Percentiles rank a stretch among this genome's conserved stretches.
These are phyloP conservation scores for Paraphoma chrysanthemicola DNA, from an alignment of 2,329 filamentous ascomycete genomes.

Conservation along the genomic window DNA sequence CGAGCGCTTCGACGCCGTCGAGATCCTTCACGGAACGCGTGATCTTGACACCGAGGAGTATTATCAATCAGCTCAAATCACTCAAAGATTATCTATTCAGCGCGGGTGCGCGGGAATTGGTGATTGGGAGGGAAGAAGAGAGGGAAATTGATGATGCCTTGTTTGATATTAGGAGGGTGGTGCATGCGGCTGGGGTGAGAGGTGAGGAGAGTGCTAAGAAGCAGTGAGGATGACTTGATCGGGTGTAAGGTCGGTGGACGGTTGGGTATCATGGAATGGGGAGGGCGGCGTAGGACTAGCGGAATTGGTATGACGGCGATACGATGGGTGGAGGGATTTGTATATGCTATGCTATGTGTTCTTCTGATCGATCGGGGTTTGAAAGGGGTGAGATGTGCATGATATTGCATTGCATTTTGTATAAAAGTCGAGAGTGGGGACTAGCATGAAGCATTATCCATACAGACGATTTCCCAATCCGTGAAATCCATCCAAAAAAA, in stretches of 20 bases:
- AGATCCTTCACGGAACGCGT: constrained; percentile 43
- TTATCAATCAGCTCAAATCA: constrained; percentile 54
- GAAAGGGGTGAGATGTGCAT: too few relatives aligned
- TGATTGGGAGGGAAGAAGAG: constrained; percentile 70
- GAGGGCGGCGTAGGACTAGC: neutral
- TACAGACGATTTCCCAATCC: too few relatives aligned
- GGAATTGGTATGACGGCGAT: too few relatives aligned
- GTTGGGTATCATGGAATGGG: neutral
- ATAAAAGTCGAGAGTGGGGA: too few relatives aligned
- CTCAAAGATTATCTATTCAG: constrained; percentile 65
- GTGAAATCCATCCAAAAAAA: too few relatives aligned
- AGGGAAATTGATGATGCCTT: constrained; percentile 77
- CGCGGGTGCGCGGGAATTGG: constrained; percentile 49
- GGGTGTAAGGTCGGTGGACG: neutral
- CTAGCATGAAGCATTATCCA: too few relatives aligned
- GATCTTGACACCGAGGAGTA: constrained; percentile 53
- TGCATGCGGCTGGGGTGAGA: constrained; percentile 73
- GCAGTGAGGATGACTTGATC: neutral
- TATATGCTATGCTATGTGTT: too few relatives aligned
- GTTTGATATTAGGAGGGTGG: constrained; percentile 77
- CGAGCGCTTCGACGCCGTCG: constrained; percentile 25
- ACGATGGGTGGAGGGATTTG: too few relatives aligned
- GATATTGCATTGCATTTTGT: too few relatives aligned
- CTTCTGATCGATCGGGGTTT: too few relatives aligned
- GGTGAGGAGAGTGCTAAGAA: constrained; percentile 10